Percentiles rank a stretch among this genome's conserved stretches.
These are phyloP conservation scores for Tylopilus felleus DNA, from an alignment of 768 basidiomycete genomes.

Conservation along the genomic window DNA sequence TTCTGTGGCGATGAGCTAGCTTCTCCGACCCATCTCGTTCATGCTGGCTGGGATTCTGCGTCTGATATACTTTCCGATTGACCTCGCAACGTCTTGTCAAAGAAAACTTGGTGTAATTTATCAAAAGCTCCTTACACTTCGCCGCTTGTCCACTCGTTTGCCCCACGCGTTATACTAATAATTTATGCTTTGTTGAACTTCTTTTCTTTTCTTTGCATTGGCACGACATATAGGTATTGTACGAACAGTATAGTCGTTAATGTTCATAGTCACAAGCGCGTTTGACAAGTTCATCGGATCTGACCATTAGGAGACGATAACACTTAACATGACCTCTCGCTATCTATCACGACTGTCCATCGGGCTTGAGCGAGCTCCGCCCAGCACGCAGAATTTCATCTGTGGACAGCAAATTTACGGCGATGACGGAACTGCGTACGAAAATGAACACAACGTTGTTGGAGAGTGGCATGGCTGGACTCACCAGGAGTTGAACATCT, in stretches of 20 bases:
- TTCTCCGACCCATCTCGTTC: conserved; percentile 48
- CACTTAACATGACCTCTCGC: conserved; percentile 9
- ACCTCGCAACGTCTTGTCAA: conserved; percentile 12
- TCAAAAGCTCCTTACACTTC: conserved; percentile 3
- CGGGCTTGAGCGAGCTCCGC: conserved; percentile 82
- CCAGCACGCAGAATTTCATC: conserved; percentile 94
- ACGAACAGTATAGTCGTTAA: conserved; percentile 30
- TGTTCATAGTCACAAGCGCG: conserved; percentile 27
- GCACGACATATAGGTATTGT: conserved; percentile 20
- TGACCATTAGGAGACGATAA: conserved; percentile 22
- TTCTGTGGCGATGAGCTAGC: conserved; percentile 38
- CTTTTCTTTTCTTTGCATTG: conserved; percentile 9
- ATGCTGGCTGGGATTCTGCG: conserved; percentile 57
- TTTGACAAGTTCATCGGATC: conserved; percentile 12
- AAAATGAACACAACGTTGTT: conserved; percentile 25
- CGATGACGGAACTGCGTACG: conserved; percentile 76
- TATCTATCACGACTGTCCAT: conserved; percentile 53
- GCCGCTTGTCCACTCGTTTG: conserved; percentile 19
- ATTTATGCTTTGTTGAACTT: conserved; percentile 25
- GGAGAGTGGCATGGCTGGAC: conserved; percentile 25
- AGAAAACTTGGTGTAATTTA: conserved; percentile 25
- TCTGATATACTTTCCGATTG: conserved; percentile 40
- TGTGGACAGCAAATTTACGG: conserved; percentile 89
- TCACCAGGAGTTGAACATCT: conserved; percentile 97
- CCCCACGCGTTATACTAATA: conserved; percentile 21